Percentiles rank a stretch among this genome's conserved stretches.
These are phyloP conservation scores for Fraxinus ornus DNA, from an alignment of 305 asterid genomes.

Conservation along the genomic window DNA sequence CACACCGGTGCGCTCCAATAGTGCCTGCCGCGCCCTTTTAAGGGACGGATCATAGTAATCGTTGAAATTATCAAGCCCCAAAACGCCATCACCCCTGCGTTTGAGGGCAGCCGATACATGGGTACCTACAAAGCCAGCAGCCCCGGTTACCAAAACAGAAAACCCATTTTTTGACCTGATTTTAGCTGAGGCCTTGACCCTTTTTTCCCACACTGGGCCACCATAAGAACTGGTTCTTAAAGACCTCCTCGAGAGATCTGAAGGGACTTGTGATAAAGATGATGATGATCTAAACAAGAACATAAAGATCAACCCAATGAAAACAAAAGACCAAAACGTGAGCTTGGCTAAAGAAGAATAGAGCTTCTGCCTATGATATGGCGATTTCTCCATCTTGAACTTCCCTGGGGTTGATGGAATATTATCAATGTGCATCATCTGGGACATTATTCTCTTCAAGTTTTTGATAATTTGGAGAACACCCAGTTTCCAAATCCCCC, in stretches of 20 bases:
- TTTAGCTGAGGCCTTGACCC: conserved; percentile 71
- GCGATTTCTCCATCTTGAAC: conserved; percentile 79
- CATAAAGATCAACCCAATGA: conserved; percentile 69
- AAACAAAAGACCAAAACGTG: conserved; percentile 76
- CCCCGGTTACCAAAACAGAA: conserved; percentile 86
- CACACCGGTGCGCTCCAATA: conserved; percentile 70
- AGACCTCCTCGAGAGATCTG: conserved; percentile 84
- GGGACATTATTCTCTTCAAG: conserved; percentile 31
- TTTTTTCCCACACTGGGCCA: conserved; percentile 60
- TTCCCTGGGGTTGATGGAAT: conserved; percentile 68
- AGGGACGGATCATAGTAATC: conserved; percentile 76
- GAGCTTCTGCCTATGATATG: conserved; percentile 66
- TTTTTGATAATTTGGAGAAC: conserved; percentile 28
- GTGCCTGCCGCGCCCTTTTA: conserved; percentile 71
- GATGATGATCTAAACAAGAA: conserved; percentile 76
- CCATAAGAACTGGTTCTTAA: conserved; percentile 60
- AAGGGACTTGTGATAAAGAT: conserved; percentile 40
- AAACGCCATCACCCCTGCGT: conserved; percentile 87
- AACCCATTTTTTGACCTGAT: conserved; percentile 82
- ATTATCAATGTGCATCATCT: conserved; percentile 72
- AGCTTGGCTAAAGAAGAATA: conserved; percentile 77
- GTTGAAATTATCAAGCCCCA: conserved; percentile 84
- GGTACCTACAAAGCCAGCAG: conserved; percentile 92
- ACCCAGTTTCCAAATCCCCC: conserved; percentile 25
- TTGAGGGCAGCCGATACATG: conserved; percentile 88